These are phyloP conservation scores for Farysia itapuensis DNA, from an alignment of 1,284 basidiomycete species.

Conservation along the genomic window DNA sequence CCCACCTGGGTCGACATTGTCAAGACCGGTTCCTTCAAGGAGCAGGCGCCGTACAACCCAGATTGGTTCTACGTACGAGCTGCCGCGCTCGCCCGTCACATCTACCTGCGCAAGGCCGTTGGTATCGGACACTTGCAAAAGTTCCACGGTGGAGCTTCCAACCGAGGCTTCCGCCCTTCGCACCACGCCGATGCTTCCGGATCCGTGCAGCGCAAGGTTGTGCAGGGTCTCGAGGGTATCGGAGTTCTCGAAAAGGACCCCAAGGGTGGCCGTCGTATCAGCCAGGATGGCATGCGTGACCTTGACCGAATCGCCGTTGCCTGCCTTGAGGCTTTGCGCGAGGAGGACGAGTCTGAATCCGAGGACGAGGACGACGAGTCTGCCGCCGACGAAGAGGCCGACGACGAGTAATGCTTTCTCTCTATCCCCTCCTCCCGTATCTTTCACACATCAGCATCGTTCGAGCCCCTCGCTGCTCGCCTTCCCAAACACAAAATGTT, in stretches of 20 bases:
- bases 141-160: slow-evolving; percentile 94
- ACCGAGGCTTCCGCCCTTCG: slow-evolving; percentile 80
- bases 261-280: slow-evolving; percentile 93
- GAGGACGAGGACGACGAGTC: slow-evolving; percentile 77
- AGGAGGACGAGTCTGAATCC: slow-evolving; percentile 82
- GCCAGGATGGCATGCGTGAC: slow-evolving; percentile 93
- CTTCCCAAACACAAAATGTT: too few species aligned
- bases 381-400: slow-evolving; percentile 41
- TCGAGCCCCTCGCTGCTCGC: background rate
- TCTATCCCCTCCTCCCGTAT: background rate
- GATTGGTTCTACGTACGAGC: slow-evolving; percentile 99
- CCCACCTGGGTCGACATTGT: slow-evolving; percentile 99
- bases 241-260: slow-evolving; percentile 89
- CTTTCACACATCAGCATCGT: background rate
- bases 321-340: slow-evolving; percentile 82
- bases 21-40: slow-evolving; percentile 97
- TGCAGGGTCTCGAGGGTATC: slow-evolving; percentile 97
- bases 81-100: slow-evolving; percentile 97
- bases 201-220: slow-evolving; percentile 67
- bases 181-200: slow-evolving; percentile 88
- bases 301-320: slow-evolving; percentile 98
- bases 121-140: slow-evolving; percentile 94
- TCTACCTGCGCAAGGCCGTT: slow-evolving; percentile 99
- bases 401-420: slow-evolving; percentile 45
- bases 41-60: slow-evolving; percentile 97